Evolutionary conservation across 768 basidiomycete species (phyloP).

Genomic region (Suillus weaverae): DNA sequence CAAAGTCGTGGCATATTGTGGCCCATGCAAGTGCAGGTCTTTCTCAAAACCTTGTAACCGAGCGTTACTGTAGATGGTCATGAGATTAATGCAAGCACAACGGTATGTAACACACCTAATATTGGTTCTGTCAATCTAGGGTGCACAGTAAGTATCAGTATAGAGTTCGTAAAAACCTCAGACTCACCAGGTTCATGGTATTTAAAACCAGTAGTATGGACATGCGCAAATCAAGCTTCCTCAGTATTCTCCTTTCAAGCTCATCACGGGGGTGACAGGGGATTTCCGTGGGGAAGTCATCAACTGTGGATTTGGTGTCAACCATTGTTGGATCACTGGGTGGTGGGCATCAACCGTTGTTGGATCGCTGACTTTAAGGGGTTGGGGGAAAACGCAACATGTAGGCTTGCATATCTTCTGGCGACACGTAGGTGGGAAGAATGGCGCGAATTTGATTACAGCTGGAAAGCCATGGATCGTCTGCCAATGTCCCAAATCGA

Average conservation of each 20-base stretch:
- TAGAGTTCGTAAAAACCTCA: neutral
- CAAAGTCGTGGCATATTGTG: conserved; percentile 23
- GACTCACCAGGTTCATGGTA: neutral
- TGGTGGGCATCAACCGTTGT: neutral
- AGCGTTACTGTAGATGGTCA: conserved; percentile 10
- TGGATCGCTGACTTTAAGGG: neutral
- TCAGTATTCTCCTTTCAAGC: neutral
- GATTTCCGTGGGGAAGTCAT: too few relatives aligned
- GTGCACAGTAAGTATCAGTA: neutral
- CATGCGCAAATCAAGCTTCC: neutral
- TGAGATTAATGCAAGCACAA: neutral
- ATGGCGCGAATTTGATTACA: neutral
- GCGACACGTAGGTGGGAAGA: neutral
- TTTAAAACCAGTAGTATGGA: neutral
- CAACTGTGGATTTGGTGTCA: neutral
- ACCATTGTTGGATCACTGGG: neutral
- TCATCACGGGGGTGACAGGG: neutral
- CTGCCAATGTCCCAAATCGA: neutral
- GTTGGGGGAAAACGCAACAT: neutral
- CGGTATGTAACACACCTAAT: neutral
- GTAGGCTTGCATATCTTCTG: neutral
- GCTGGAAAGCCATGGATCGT: neutral
- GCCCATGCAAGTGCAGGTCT: conserved; percentile 23
- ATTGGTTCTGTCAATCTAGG: neutral
- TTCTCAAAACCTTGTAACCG: conserved; percentile 26